Percentiles rank a stretch among this genome's conserved stretches.
phyloP scores from a whole-genome alignment of 225 moss, liverwort and hornwort species.

The Polytrichum commune region DNA sequence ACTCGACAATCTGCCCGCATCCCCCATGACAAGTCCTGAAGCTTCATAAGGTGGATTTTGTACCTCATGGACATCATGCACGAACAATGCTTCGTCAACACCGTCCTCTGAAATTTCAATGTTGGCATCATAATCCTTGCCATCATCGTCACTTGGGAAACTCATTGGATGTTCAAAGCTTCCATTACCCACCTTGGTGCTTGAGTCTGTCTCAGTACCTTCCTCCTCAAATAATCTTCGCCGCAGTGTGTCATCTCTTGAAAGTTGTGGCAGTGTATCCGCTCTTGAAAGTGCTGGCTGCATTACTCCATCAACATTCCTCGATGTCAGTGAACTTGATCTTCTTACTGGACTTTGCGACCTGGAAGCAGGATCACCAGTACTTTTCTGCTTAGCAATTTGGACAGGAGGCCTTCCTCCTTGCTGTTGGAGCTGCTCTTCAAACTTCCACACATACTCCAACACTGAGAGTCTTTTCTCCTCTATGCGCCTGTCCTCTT shows the following conservation, averaged over 20 bases:
- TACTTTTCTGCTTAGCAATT: constrained; percentile 19
- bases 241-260: constrained; percentile 21
- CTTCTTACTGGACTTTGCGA: constrained; percentile 8
- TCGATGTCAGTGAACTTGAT: constrained; percentile 10
- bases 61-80: constrained; percentile 69
- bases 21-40: constrained; percentile 28
- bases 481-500: constrained; percentile 53
- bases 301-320: not conserved
- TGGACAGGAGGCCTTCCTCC: constrained; percentile 34
- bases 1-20: constrained; percentile 20
- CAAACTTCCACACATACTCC: constrained; percentile 79
- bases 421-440: constrained; percentile 68
- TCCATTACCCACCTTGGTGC: constrained; percentile 5
- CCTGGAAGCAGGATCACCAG: constrained; percentile 10
- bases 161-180: not conserved
- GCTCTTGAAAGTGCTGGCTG: not conserved
- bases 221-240: constrained; percentile 22
- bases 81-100: constrained; percentile 28
- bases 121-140: not conserved
- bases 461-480: constrained; percentile 68
- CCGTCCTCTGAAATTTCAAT: constrained; percentile 16
- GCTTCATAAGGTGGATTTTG: constrained; percentile 26
- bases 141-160: constrained; percentile 15
- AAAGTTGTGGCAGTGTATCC: constrained; percentile 5
- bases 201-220: constrained; percentile 1